Evolutionary conservation across 768 basidiomycete genomes (phyloP).

Genomic region (Hypholoma sublateritium): DNA sequence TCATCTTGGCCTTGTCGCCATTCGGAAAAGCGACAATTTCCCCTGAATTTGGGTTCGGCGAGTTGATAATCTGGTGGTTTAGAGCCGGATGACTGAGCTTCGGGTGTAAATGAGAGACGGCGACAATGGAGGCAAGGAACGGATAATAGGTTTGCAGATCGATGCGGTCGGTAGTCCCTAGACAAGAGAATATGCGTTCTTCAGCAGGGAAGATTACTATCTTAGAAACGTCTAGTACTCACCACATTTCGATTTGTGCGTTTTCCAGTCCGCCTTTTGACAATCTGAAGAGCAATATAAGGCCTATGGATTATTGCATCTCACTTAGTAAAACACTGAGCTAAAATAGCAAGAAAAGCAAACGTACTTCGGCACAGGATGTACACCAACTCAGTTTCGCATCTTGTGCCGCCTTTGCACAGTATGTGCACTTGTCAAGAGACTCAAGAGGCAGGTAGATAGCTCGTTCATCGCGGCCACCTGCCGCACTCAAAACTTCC

Average conservation of each 20-base stretch:
- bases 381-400: background rate
- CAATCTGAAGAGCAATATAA: background rate
- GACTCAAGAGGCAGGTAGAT: background rate
- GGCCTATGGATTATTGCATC: background rate
- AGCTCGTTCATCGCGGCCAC: background rate
- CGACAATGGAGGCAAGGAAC: conserved; percentile 28
- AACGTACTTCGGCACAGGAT: background rate
- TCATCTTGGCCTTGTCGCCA: conserved; percentile 23
- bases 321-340: background rate
- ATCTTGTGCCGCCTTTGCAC: background rate
- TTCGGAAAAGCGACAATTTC: conserved; percentile 21
- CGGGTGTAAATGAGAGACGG: conserved; percentile 16
- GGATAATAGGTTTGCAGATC: conserved; percentile 33
- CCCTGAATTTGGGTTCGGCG: conserved; percentile 18
- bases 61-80: conserved; percentile 25
- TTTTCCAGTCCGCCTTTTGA: background rate
- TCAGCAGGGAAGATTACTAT: background rate
- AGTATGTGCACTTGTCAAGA: background rate
- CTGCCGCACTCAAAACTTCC: too few species aligned
- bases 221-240: background rate
- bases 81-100: conserved; percentile 23
- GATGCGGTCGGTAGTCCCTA: conserved; percentile 36
- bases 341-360: background rate
- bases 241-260: background rate
- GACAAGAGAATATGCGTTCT: background rate